These are phyloP conservation scores for Talaromyces sp. DNA, from an alignment of 2,329 filamentous ascomycete species.

Conservation along the genomic window DNA sequence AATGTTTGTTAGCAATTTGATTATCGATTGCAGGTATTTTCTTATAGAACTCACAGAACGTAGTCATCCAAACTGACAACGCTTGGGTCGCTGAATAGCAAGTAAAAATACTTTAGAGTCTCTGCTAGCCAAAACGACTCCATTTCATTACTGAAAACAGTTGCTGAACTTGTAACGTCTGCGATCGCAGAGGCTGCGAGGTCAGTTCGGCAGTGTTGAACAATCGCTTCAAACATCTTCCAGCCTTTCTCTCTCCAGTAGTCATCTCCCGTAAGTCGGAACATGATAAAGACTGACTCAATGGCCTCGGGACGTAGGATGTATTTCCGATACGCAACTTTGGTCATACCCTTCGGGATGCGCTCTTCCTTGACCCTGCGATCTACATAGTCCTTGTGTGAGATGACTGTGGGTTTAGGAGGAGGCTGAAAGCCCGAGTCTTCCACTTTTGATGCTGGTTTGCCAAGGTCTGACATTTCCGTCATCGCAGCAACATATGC, in stretches of 20 bases:
- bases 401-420: slow-evolving; percentile 20
- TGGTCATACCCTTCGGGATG: slow-evolving; percentile 37
- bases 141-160: slow-evolving; percentile 54
- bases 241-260: slow-evolving; percentile 64
- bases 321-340: slow-evolving; percentile 33
- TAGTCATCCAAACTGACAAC: slow-evolving; percentile 42
- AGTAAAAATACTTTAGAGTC: slow-evolving; percentile 44
- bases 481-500: slow-evolving; percentile 6
- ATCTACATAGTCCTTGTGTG: slow-evolving; percentile 35
- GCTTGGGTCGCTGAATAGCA: slow-evolving; percentile 40
- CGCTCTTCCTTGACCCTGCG: slow-evolving; percentile 37
- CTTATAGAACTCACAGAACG: slow-evolving; percentile 37
- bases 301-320: slow-evolving; percentile 63
- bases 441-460: slow-evolving; percentile 5
- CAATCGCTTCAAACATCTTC: slow-evolving; percentile 65
- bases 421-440: slow-evolving; percentile 8
- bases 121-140: slow-evolving; percentile 66
- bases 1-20: slow-evolving; percentile 10
- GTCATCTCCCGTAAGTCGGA: slow-evolving; percentile 62
- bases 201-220: slow-evolving; percentile 54
- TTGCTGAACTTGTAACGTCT: slow-evolving; percentile 54
- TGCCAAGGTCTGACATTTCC: slow-evolving; percentile 1
- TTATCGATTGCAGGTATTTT: neutral
- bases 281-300: slow-evolving; percentile 74
- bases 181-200: slow-evolving; percentile 60